These are phyloP conservation scores for Bolboschoenoplectus hybrid DNA, from an alignment of 202 grass and related monocot genomes.

Conservation along the genomic window DNA sequence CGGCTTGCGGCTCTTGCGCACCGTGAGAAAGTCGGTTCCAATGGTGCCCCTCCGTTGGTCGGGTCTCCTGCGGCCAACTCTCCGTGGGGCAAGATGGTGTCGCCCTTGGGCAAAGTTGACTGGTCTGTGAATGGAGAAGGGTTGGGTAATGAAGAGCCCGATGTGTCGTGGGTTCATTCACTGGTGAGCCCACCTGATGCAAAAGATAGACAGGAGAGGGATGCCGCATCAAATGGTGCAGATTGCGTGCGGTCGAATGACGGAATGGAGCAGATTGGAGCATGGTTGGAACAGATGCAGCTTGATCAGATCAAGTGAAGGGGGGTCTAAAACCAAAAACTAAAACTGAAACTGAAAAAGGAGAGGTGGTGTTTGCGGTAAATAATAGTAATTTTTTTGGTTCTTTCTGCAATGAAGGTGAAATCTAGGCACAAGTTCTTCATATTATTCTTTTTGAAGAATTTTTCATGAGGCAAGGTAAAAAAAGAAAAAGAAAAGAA, in stretches of 20 bases:
- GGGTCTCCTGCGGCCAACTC: slow-evolving; percentile 47
- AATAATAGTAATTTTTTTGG: slow-evolving; percentile 48
- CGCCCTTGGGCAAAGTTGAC: slow-evolving; percentile 58
- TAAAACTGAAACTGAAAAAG: slow-evolving; percentile 5
- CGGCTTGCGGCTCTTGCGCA: slow-evolving; percentile 72
- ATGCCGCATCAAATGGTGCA: slow-evolving; percentile 37
- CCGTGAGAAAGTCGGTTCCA: slow-evolving; percentile 63
- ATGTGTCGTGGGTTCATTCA: slow-evolving; percentile 77
- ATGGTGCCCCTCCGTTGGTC: slow-evolving; percentile 41
- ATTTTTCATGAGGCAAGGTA: slow-evolving; percentile 36
- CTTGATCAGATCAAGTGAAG: slow-evolving; percentile 56
- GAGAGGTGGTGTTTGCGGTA: slow-evolving; percentile 33
- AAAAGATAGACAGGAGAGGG: slow-evolving; percentile 40
- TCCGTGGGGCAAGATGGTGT: slow-evolving; percentile 60
- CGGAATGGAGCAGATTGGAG: slow-evolving; percentile 62
- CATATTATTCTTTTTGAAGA: slow-evolving; percentile 40
- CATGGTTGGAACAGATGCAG: slow-evolving; percentile 83
- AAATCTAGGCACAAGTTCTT: slow-evolving; percentile 39
- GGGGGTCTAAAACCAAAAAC: not conserved
- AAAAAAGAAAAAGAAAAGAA: slow-evolving; percentile 8
- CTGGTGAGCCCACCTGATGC: slow-evolving; percentile 52
- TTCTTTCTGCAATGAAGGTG: slow-evolving; percentile 42
- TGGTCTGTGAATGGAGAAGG: slow-evolving; percentile 66
- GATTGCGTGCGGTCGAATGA: slow-evolving; percentile 44
- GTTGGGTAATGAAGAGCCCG: slow-evolving; percentile 51